A percentile compares a stretch with the other conserved stretches of the same genome.
phyloP scores from a whole-genome alignment of 371 early-diverging fungal genomes.

The Apophysomyces variabilis region DNA sequence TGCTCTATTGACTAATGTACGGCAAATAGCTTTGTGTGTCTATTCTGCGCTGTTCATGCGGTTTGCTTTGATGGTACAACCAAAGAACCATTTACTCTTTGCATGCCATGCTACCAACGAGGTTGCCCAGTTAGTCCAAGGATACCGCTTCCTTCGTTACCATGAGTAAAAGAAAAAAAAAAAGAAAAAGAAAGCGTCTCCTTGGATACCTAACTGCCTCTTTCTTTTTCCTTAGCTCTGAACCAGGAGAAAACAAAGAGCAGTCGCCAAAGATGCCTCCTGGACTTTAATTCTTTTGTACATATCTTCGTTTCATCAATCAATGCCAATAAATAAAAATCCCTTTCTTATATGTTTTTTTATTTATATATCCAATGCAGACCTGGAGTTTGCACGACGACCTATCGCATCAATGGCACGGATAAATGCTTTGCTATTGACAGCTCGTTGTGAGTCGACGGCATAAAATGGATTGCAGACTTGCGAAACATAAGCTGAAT shows the following conservation, averaged over 20 bases:
- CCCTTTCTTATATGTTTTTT: no score
- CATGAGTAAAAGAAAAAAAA: constrained; percentile 51
- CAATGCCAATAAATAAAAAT: no score
- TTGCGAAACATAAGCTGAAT: constrained; percentile 76
- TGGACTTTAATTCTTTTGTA: constrained; percentile 11
- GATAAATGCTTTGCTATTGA: constrained; percentile 61
- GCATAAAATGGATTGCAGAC: constrained; percentile 87
- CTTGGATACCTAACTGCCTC: not conserved
- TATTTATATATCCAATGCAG: constrained; percentile 28
- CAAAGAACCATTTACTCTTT: constrained; percentile 89
- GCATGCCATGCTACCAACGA: constrained; percentile 95
- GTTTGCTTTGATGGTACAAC: constrained; percentile 93
- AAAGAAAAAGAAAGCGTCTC: not conserved
- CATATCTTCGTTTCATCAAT: not conserved
- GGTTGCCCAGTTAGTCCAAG: constrained; percentile 84
- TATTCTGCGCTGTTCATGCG: constrained; percentile 96
- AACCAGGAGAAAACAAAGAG: constrained; percentile 25
- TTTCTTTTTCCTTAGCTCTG: no score
- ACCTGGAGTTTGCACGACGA: constrained; percentile 26
- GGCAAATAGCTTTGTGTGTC: constrained; percentile 57
- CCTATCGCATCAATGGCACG: constrained; percentile 65
- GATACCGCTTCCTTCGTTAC: constrained; percentile 81
- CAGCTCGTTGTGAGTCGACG: constrained; percentile 59
- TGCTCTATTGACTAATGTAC: not conserved
- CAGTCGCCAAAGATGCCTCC: constrained; percentile 20